phyloP scores from a whole-genome alignment of 2,329 filamentous ascomycete species.

The Penicillium sp. region DNA sequence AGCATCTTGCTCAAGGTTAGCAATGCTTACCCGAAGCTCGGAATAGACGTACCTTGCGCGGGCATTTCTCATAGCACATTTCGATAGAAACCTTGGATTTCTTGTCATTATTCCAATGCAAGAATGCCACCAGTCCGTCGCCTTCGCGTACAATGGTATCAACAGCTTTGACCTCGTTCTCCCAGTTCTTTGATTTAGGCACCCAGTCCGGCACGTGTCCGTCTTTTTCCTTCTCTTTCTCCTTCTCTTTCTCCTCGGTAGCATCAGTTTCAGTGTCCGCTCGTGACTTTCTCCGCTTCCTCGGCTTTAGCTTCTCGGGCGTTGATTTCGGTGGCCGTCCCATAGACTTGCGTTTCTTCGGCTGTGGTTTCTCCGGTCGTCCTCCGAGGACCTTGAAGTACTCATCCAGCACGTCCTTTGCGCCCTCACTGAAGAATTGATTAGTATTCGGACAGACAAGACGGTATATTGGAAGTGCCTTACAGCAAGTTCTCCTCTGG shows the following conservation, averaged over 20 bases:
- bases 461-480: slow-evolving; percentile 16
- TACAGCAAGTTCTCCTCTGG: slow-evolving; percentile 52
- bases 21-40: not conserved
- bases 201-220: slow-evolving; percentile 39
- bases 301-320: slow-evolving; percentile 27
- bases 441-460: slow-evolving; percentile 23
- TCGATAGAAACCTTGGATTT: slow-evolving; percentile 49
- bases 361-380: slow-evolving; percentile 38
- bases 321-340: slow-evolving; percentile 34
- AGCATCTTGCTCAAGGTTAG: slow-evolving; percentile 46
- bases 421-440: slow-evolving; percentile 38
- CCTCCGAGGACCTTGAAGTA: slow-evolving; percentile 51
- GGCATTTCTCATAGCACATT: slow-evolving; percentile 50
- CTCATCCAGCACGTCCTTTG: slow-evolving; percentile 43
- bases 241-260: slow-evolving; percentile 17
- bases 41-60: slow-evolving; percentile 39
- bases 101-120: slow-evolving; percentile 52
- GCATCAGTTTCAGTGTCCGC: slow-evolving; percentile 25
- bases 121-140: slow-evolving; percentile 43
- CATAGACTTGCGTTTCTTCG: slow-evolving; percentile 42
- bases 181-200: slow-evolving; percentile 49
- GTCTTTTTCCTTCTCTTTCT: slow-evolving; percentile 21
- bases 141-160: slow-evolving; percentile 50
- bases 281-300: slow-evolving; percentile 36
- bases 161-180: slow-evolving; percentile 45